Percentiles rank a stretch among this genome's conserved stretches.
Conservation (phyloP, 2,329 filamentous ascomycete species). For the Exophiala oligosperma region DNA sequence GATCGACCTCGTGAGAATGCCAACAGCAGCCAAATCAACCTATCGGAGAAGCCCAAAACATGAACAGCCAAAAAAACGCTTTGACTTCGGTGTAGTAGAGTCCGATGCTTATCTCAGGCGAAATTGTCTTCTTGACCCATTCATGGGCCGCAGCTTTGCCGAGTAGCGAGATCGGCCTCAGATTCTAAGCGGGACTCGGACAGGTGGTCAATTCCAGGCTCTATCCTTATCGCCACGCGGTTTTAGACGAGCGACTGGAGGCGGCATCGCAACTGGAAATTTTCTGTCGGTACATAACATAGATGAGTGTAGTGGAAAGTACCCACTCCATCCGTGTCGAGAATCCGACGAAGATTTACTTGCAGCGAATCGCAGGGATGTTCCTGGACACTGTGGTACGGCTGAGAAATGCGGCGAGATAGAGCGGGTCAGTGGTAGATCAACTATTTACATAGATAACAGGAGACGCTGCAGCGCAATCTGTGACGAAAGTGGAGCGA, state of each 20-base stretch:
- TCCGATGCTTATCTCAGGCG: background rate
- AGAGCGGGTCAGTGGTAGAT: background rate
- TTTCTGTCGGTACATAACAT: background rate
- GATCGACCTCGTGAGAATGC: conserved; percentile 58
- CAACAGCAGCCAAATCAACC: conserved; percentile 36
- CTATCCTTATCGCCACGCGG: background rate
- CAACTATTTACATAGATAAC: too few relatives aligned
- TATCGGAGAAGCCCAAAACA: conserved; percentile 21
- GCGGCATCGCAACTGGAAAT: background rate
- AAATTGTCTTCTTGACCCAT: background rate
- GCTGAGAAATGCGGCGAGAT: background rate
- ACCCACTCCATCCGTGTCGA: background rate
- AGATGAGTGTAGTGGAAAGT: background rate
- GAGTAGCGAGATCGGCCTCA: background rate
- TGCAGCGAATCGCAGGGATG: background rate
- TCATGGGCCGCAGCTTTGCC: background rate
- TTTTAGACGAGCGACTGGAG: background rate
- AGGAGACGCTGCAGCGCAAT: too few relatives aligned
- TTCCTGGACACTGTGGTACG: background rate
- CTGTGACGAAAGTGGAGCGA: too few relatives aligned
- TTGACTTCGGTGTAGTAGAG: background rate
- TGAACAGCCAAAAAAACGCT: background rate
- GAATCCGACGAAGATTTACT: background rate
- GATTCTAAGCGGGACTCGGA: too few relatives aligned
- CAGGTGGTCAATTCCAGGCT: too few relatives aligned